Percentiles rank a stretch among this genome's conserved stretches.
Evolutionary conservation across 768 basidiomycete genomes (phyloP).

Genomic region (Boletus sp.): DNA sequence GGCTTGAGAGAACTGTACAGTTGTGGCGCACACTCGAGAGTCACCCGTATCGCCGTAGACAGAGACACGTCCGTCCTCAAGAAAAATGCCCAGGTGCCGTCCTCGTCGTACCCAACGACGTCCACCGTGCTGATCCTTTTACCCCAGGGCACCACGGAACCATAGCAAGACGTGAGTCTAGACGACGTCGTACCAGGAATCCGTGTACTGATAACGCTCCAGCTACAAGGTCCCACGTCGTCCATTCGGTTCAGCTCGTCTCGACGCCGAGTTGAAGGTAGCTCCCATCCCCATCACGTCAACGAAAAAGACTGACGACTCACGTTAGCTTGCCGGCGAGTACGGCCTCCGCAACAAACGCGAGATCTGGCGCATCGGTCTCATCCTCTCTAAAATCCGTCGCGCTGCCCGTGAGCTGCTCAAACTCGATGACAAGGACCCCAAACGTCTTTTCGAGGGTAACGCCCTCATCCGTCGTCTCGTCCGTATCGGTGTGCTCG

Average conservation of each 20-base stretch:
- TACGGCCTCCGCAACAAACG: conserved; percentile 99
- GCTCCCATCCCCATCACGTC: not conserved
- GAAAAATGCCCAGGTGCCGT: conserved; percentile 83
- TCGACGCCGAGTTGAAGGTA: conserved; percentile 99
- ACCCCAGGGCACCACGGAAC: conserved; percentile 81
- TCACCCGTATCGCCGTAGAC: conserved; percentile 34
- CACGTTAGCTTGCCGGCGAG: conserved; percentile 99
- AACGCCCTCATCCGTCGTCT: conserved; percentile 95
- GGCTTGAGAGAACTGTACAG: conserved; percentile 68
- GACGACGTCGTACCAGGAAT: conserved; percentile 76
- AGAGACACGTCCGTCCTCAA: conserved; percentile 46
- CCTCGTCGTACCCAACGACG: conserved; percentile 12
- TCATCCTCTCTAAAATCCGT: conserved; percentile 98
- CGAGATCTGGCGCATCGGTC: conserved; percentile 99
- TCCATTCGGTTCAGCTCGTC: conserved; percentile 95
- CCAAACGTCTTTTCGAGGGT: conserved; percentile 99
- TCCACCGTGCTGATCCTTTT: conserved; percentile 26
- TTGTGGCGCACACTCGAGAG: conserved; percentile 40
- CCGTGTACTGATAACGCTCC: conserved; percentile 51
- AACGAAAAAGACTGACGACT: not conserved
- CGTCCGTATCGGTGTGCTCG: conserved; percentile 99
- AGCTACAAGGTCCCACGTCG: conserved; percentile 99
- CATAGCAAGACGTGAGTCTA: conserved; percentile 92
- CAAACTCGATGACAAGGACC: conserved; percentile 99
- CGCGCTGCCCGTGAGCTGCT: conserved; percentile 99